Evolutionary conservation across 352 stramenopile species (phyloP).

Genomic region (Thalassiosira allenii): DNA sequence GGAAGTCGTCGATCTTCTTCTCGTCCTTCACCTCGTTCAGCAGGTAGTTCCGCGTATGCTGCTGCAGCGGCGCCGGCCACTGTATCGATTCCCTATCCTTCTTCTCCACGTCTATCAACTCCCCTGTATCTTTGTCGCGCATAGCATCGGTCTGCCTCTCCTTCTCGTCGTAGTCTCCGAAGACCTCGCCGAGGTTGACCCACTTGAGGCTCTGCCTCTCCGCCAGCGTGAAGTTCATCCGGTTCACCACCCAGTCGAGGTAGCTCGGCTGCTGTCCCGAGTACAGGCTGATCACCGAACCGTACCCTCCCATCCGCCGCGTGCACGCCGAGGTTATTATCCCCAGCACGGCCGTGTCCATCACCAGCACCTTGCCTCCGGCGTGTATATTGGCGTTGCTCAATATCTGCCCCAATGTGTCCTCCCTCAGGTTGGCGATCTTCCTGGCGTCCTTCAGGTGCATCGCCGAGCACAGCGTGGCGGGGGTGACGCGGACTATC

Average conservation of each 20-base stretch:
- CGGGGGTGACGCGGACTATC: conserved; percentile 89
- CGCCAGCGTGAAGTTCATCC: conserved; percentile 82
- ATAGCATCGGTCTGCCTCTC: conserved; percentile 12
- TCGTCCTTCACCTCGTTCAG: conserved; percentile 86
- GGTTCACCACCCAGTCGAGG: conserved; percentile 64
- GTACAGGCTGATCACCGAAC: conserved; percentile 75
- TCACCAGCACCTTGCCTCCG: conserved; percentile 89
- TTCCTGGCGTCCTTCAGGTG: conserved; percentile 90
- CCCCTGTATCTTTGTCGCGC: conserved; percentile 14
- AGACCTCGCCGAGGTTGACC: conserved; percentile 76
- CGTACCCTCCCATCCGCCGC: conserved; percentile 87
- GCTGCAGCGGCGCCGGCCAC: conserved; percentile 88
- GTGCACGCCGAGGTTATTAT: conserved; percentile 91
- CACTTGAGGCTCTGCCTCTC: conserved; percentile 73
- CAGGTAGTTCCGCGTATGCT: conserved; percentile 73
- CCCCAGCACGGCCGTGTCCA: conserved; percentile 91
- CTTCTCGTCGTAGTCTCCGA: conserved; percentile 44
- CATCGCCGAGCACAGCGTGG: conserved; percentile 90
- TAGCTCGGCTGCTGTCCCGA: conserved; percentile 76
- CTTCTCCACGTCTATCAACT: conserved; percentile 66
- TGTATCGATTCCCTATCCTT: conserved; percentile 66
- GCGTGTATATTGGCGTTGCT: conserved; percentile 93
- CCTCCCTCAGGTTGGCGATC: conserved; percentile 91
- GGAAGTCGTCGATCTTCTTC: conserved; percentile 86
- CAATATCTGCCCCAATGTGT: conserved; percentile 93